Conservation (phyloP, 352 stramenopile species). For the Globisporangium nodosum region DNA sequence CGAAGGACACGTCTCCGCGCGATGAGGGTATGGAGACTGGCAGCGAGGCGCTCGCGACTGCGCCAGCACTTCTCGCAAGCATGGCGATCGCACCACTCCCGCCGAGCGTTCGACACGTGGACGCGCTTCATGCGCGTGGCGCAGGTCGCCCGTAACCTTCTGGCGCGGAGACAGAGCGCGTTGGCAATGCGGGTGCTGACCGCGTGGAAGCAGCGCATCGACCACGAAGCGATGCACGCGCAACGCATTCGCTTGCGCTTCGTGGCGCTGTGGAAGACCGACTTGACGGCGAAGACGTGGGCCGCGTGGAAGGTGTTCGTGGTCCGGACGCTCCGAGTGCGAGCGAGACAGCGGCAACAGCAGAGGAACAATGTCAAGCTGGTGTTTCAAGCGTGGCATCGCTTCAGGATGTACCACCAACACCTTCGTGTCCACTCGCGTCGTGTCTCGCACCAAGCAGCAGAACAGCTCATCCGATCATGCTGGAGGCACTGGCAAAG, state of each 20-base stretch:
- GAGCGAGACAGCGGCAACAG: conserved; percentile 1
- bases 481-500: conserved; percentile 9
- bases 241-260: conserved; percentile 28
- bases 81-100: background rate
- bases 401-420: background rate
- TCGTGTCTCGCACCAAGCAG: background rate
- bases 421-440: background rate
- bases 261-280: conserved; percentile 18
- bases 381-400: background rate
- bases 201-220: conserved; percentile 27
- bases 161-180: conserved; percentile 6
- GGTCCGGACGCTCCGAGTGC: conserved; percentile 2
- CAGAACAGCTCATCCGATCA: background rate
- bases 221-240: conserved; percentile 8
- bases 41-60: background rate
- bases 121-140: background rate
- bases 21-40: conserved; percentile 4
- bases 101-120: conserved; percentile 2
- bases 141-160: background rate
- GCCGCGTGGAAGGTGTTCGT: conserved; percentile 16
- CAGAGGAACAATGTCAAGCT: background rate
- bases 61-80: background rate
- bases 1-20: background rate
- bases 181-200: conserved; percentile 26
- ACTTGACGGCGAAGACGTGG: conserved; percentile 14